Evolutionary conservation across 768 basidiomycete genomes (phyloP).

Genomic region (Rubroboletus satanas): DNA sequence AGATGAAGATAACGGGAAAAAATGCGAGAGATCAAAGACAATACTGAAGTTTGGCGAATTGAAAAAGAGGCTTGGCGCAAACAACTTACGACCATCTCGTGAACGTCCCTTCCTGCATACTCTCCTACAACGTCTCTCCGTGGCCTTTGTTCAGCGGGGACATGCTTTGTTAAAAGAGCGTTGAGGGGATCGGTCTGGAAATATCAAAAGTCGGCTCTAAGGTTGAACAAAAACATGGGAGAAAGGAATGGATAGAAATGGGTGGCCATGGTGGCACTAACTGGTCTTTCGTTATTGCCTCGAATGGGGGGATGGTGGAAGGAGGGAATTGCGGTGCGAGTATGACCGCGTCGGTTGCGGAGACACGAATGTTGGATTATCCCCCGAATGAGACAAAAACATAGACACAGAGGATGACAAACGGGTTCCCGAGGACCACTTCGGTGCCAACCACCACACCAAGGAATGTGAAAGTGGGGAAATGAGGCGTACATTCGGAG

Average conservation of each 20-base stretch:
- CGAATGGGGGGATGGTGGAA: not conserved
- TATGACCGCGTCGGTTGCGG: not conserved
- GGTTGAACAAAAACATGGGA: not conserved
- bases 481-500: slow-evolving; percentile 74
- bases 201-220: not conserved
- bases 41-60: slow-evolving; percentile 1
- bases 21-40: slow-evolving; percentile 8
- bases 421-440: slow-evolving; percentile 31
- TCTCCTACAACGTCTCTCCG: slow-evolving; percentile 70
- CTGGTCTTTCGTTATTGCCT: slow-evolving; percentile 4
- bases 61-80: slow-evolving; percentile 15
- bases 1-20: slow-evolving; percentile 3
- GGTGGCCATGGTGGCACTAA: slow-evolving; percentile 4
- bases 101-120: slow-evolving; percentile 68
- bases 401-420: slow-evolving; percentile 38
- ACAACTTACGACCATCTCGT: slow-evolving; percentile 72
- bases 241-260: slow-evolving; percentile 1
- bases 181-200: slow-evolving; percentile 77
- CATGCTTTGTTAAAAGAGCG: slow-evolving; percentile 79
- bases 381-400: slow-evolving; percentile 25
- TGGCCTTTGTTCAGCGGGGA: slow-evolving; percentile 73
- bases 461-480: slow-evolving; percentile 46
- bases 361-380: not conserved
- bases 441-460: slow-evolving; percentile 53
- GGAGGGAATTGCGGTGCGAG: not conserved